These are phyloP conservation scores for Debaryomyces castellii DNA, from an alignment of 805 yeast genomes.

Conservation along the genomic window DNA sequence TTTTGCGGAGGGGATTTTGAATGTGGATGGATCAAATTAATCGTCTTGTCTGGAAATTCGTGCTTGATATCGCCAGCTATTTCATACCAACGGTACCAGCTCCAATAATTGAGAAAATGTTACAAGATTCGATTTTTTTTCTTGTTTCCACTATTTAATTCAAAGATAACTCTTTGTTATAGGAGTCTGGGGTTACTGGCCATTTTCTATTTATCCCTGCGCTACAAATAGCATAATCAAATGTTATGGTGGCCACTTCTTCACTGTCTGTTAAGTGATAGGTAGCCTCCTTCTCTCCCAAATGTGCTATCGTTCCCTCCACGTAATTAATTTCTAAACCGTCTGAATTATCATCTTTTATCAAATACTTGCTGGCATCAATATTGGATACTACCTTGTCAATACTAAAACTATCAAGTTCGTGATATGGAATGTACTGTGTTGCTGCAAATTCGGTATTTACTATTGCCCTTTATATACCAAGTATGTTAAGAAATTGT, in stretches of 20 bases:
- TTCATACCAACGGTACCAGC: constrained; percentile 46
- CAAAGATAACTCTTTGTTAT: constrained; percentile 32
- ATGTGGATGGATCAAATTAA: constrained; percentile 41
- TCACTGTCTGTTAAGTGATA: constrained; percentile 18
- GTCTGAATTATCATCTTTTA: not conserved
- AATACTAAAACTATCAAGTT: constrained; percentile 27
- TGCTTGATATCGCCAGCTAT: constrained; percentile 41
- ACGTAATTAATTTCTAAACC: constrained; percentile 23
- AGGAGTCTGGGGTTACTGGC: constrained; percentile 55
- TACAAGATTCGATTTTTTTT: constrained; percentile 28
- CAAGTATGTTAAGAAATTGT: constrained; percentile 29
- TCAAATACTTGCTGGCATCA: not conserved
- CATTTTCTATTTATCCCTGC: constrained; percentile 52
- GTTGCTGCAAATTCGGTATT: constrained; percentile 37
- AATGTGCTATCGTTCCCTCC: constrained; percentile 31
- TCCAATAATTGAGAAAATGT: constrained; percentile 43
- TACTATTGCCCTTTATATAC: constrained; percentile 40
- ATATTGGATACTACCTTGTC: constrained; percentile 12
- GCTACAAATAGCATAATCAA: constrained; percentile 49
- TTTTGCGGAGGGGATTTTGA: constrained; percentile 38
- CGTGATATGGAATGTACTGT: constrained; percentile 33
- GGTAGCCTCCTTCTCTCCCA: constrained; percentile 24
- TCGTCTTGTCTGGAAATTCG: constrained; percentile 28
- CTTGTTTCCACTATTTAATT: constrained; percentile 41
- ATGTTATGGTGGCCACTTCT: constrained; percentile 19